These are phyloP conservation scores for Rhodotorula mucilaginosa DNA, from an alignment of 1,284 basidiomycete genomes.

Conservation along the genomic window DNA sequence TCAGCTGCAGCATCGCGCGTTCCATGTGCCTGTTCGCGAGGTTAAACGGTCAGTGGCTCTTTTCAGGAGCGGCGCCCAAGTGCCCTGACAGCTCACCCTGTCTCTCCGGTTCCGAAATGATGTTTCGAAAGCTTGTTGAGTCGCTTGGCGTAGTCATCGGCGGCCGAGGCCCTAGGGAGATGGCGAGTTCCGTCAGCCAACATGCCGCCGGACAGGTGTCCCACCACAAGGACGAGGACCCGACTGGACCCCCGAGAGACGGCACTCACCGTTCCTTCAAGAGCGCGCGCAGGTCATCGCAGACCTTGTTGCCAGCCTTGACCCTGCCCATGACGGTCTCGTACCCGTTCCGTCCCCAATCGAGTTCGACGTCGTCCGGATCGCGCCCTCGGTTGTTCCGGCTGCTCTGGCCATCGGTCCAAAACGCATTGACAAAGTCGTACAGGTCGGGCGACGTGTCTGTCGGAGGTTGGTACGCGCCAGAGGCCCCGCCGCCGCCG, in stretches of 20 bases:
- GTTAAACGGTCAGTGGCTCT: background rate
- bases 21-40: conserved; percentile 49
- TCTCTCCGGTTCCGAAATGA: conserved; percentile 79
- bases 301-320: conserved; percentile 76
- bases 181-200: conserved; percentile 6
- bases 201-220: background rate
- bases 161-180: conserved; percentile 56
- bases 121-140: conserved; percentile 76
- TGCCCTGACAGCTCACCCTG: conserved; percentile 62
- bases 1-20: conserved; percentile 52
- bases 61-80: background rate
- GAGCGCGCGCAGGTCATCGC: conserved; percentile 80
- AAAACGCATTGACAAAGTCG: conserved; percentile 97
- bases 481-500: conserved; percentile 2
- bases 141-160: conserved; percentile 92
- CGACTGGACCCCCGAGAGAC: background rate
- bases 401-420: conserved; percentile 52
- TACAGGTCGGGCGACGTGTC: conserved; percentile 46
- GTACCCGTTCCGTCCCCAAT: conserved; percentile 55
- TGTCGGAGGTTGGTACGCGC: conserved; percentile 3
- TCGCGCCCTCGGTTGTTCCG: conserved; percentile 55
- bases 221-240: background rate
- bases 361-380: conserved; percentile 60
- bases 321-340: conserved; percentile 86
- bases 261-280: conserved; percentile 80